Evolutionary conservation across 2,329 filamentous ascomycete species (phyloP).

Genomic region (Aspergillus sp.): DNA sequence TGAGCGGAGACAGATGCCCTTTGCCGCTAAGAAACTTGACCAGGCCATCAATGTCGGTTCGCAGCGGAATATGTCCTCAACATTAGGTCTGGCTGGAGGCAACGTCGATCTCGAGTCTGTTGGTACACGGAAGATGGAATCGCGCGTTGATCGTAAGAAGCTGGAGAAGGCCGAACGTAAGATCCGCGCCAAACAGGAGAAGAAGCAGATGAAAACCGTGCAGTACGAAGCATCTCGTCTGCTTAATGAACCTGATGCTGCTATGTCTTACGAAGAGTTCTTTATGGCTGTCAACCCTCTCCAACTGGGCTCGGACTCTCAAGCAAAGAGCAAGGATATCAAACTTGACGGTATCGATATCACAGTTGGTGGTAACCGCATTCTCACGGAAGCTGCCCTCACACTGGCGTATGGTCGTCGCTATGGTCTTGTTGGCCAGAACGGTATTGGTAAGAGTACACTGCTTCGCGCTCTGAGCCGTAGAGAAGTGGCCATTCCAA

Average conservation of each 20-base stretch:
- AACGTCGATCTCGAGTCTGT: constrained; percentile 91
- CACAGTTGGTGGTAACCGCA: constrained; percentile 83
- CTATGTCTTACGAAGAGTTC: constrained; percentile 97
- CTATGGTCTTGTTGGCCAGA: constrained; percentile 97
- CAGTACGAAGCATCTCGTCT: constrained; percentile 94
- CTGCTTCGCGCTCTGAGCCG: constrained; percentile 85
- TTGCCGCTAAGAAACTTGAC: constrained; percentile 80
- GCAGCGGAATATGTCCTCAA: constrained; percentile 94
- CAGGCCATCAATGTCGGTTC: constrained; percentile 93
- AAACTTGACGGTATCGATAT: constrained; percentile 97
- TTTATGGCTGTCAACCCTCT: constrained; percentile 99
- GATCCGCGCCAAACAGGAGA: constrained; percentile 96
- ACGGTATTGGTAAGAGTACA: constrained; percentile 98
- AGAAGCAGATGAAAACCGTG: constrained; percentile 97
- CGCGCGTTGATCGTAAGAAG: constrained; percentile 97
- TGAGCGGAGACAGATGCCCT: constrained; percentile 68
- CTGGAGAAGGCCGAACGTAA: constrained; percentile 97
- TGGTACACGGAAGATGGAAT: constrained; percentile 91
- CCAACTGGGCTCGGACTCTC: constrained; percentile 70
- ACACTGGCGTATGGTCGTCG: constrained; percentile 89
- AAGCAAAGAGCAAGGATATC: constrained; percentile 96
- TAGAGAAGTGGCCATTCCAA: constrained; percentile 91
- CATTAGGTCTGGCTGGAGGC: constrained; percentile 79
- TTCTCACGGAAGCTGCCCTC: constrained; percentile 84
- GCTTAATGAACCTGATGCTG: constrained; percentile 75